phyloP scores from a whole-genome alignment of 2,329 filamentous ascomycete species.

The Aspergillus piperis region DNA sequence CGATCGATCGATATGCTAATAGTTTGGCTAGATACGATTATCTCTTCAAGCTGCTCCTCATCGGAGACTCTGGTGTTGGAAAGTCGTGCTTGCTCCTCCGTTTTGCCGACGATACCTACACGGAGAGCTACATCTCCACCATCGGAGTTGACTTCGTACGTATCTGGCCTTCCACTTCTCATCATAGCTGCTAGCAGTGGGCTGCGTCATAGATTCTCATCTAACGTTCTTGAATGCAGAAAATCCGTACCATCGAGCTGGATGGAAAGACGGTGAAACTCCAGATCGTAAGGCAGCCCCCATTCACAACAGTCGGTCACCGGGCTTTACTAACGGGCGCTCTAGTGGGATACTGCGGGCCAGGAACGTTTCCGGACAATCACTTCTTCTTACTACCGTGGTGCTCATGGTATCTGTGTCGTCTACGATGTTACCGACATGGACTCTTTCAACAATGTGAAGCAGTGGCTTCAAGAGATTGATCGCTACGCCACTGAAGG shows the following conservation, averaged over 20 bases:
- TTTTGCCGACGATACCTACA: constrained; percentile 99
- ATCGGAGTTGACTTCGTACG: constrained; percentile 98
- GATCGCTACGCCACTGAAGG: constrained; percentile 98
- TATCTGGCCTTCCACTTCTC: constrained; percentile 26
- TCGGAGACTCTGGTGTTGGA: constrained; percentile 99
- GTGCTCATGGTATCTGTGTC: constrained; percentile 98
- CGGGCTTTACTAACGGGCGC: constrained; percentile 19
- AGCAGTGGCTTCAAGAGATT: constrained; percentile 99
- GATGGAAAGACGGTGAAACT: constrained; percentile 99
- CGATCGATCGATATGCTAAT: constrained; percentile 30
- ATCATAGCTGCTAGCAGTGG: background rate
- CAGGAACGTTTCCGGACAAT: constrained; percentile 99
- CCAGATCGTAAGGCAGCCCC: constrained; percentile 74
- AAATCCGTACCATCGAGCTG: constrained; percentile 99
- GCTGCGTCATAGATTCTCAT: background rate
- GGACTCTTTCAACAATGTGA: constrained; percentile 99
- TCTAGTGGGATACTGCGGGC: constrained; percentile 96
- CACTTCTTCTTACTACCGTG: constrained; percentile 98
- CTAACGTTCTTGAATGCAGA: constrained; percentile 55
- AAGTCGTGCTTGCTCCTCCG: constrained; percentile 98
- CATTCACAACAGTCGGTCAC: background rate
- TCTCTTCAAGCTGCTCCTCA: constrained; percentile 99
- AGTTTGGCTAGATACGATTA: constrained; percentile 85
- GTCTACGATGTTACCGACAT: constrained; percentile 99
- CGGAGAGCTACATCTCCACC: constrained; percentile 98